These are phyloP conservation scores for Didymellaceae sp. DNA, from an alignment of 2,329 filamentous ascomycete genomes.

Conservation along the genomic window DNA sequence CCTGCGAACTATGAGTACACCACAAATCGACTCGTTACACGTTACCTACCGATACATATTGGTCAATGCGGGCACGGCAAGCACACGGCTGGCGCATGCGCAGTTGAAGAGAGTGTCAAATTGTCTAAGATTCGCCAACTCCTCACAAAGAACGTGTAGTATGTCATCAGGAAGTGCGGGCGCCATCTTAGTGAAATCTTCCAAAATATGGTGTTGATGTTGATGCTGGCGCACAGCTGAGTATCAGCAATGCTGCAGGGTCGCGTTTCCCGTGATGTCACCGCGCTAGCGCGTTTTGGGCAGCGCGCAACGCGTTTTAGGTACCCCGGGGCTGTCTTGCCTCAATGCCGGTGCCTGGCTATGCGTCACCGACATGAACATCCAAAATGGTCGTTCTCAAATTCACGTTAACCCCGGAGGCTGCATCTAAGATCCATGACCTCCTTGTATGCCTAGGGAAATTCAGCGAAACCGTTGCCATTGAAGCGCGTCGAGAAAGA, in stretches of 20 bases:
- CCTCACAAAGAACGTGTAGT: conserved; percentile 65
- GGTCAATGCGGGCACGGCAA: conserved; percentile 66
- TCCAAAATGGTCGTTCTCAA: conserved; percentile 60
- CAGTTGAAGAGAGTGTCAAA: conserved; percentile 68
- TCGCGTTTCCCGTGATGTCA: conserved; percentile 22
- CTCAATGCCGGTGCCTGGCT: not conserved
- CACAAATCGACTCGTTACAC: not conserved
- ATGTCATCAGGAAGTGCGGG: conserved; percentile 63
- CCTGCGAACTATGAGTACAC: conserved; percentile 32
- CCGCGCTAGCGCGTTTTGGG: conserved; percentile 29
- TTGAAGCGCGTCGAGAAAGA: conserved; percentile 74
- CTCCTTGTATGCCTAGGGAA: conserved; percentile 76
- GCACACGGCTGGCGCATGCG: conserved; percentile 60
- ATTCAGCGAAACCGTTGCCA: conserved; percentile 79
- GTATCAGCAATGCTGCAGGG: conserved; percentile 8
- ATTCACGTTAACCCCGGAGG: conserved; percentile 77
- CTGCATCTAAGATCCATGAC: conserved; percentile 73
- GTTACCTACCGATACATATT: conserved; percentile 66
- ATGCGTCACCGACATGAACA: conserved; percentile 10
- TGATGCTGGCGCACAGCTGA: conserved; percentile 9
- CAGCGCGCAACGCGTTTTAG: not conserved
- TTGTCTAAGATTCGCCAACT: conserved; percentile 62
- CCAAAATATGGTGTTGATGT: conserved; percentile 12
- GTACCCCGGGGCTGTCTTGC: not conserved
- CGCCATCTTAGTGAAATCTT: conserved; percentile 29